Evolutionary conservation across 2,329 filamentous ascomycete species (phyloP).

Genomic region (Xylaria sp.): DNA sequence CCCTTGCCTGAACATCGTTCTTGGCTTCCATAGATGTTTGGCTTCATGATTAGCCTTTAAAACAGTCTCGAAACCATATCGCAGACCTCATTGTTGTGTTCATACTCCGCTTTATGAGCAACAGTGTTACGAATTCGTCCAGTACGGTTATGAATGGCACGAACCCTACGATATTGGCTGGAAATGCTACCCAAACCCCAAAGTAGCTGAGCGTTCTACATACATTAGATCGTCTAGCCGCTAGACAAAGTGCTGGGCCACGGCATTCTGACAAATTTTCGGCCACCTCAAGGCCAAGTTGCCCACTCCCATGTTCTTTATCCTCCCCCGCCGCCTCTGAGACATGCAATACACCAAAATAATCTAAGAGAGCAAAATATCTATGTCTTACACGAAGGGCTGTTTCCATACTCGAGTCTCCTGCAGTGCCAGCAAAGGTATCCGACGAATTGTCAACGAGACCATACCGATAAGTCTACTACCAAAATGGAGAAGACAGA

Average conservation of each 20-base stretch:
- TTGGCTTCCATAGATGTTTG: not conserved
- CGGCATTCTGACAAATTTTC: not conserved
- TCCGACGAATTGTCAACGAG: not conserved
- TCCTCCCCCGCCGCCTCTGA: not conserved
- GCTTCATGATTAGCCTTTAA: not conserved
- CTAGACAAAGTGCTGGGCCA: not conserved
- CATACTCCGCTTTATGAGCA: conserved; percentile 1
- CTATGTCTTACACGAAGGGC: not conserved
- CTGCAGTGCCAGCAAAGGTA: not conserved
- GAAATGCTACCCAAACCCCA: not conserved
- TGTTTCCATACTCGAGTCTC: not conserved
- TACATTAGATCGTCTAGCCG: not conserved
- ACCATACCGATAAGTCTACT: not conserved
- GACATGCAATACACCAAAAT: not conserved
- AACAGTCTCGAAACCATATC: not conserved
- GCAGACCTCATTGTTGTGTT: not conserved
- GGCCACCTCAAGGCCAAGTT: not conserved
- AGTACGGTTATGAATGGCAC: not conserved
- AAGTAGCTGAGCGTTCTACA: not conserved
- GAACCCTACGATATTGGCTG: not conserved
- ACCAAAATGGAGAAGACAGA: not conserved
- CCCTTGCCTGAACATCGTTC: not conserved
- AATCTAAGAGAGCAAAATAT: not conserved
- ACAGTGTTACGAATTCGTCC: not conserved
- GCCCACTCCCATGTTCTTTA: not conserved